Percentiles rank a stretch among this genome's conserved stretches.
Conservation (phyloP, 768 basidiomycete species). For the Agrocybe praecox region DNA sequence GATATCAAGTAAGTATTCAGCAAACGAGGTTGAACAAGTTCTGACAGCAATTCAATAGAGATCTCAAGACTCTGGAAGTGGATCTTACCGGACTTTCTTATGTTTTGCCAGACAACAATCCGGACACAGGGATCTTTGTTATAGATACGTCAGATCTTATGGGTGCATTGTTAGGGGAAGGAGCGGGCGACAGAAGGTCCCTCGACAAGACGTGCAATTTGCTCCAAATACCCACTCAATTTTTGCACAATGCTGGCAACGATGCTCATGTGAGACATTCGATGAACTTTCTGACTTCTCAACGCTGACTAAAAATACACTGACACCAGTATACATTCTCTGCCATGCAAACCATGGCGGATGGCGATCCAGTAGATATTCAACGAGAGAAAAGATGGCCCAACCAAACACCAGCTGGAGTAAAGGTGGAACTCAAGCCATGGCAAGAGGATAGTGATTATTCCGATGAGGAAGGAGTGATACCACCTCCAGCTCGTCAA, state of each 20-base stretch:
- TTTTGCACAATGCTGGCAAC: constrained; percentile 85
- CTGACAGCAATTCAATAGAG: constrained; percentile 37
- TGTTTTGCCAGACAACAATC: constrained; percentile 57
- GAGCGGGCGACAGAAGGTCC: constrained; percentile 48
- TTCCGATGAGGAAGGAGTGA: constrained; percentile 44
- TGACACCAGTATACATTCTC: constrained; percentile 69
- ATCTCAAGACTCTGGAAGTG: constrained; percentile 59
- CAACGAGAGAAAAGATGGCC: constrained; percentile 86
- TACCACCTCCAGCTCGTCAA: constrained; percentile 25
- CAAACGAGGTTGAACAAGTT: not conserved
- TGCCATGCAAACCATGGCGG: constrained; percentile 70
- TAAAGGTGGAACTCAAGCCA: constrained; percentile 59
- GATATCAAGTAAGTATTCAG: constrained; percentile 67
- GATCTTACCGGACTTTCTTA: constrained; percentile 53
- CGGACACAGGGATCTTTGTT: constrained; percentile 58
- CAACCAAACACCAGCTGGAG: constrained; percentile 43
- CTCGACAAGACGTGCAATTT: constrained; percentile 67
- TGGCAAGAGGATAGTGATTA: constrained; percentile 61
- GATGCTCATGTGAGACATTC: constrained; percentile 71
- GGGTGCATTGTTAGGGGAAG: constrained; percentile 69
- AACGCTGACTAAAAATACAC: not conserved
- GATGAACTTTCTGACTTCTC: not conserved
- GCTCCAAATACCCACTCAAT: constrained; percentile 55
- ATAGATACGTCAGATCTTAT: constrained; percentile 80
- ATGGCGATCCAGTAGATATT: constrained; percentile 69